Evolutionary conservation across 2,329 filamentous ascomycete genomes (phyloP).

Genomic region (Parafenestella ontariensis): DNA sequence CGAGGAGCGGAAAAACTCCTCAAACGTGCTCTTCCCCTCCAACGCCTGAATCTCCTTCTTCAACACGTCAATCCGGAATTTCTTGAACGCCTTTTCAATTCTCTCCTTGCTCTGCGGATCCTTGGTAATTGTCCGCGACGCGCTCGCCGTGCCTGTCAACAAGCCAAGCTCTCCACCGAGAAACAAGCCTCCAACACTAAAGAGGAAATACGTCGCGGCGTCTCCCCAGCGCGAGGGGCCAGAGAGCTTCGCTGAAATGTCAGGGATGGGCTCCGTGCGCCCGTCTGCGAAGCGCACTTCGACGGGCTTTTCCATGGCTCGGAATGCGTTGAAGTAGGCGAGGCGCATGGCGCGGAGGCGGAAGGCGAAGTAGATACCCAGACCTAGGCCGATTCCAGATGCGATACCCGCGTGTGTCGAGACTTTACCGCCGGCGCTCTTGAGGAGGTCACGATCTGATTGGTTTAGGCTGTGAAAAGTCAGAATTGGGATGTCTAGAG

Average conservation of each 20-base stretch:
- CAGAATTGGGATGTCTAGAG: not conserved
- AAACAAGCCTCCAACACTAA: conserved; percentile 67
- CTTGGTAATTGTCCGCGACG: conserved; percentile 59
- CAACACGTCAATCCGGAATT: conserved; percentile 69
- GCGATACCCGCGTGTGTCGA: conserved; percentile 64
- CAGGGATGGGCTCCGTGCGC: conserved; percentile 66
- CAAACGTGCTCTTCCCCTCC: conserved; percentile 53
- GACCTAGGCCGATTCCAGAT: conserved; percentile 65
- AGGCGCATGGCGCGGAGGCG: conserved; percentile 63
- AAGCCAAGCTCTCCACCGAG: conserved; percentile 70
- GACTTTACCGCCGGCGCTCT: conserved; percentile 63
- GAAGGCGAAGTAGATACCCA: conserved; percentile 63
- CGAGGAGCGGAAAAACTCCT: conserved; percentile 22
- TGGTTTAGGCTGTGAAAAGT: conserved; percentile 51
- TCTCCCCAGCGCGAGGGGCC: conserved; percentile 65
- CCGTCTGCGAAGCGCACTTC: conserved; percentile 69
- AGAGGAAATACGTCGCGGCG: conserved; percentile 68
- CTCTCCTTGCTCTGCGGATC: conserved; percentile 63
- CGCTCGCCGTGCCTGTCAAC: conserved; percentile 63
- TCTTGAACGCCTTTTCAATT: conserved; percentile 69
- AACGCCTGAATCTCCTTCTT: conserved; percentile 64
- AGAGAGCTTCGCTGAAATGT: conserved; percentile 64
- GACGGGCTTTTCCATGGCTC: conserved; percentile 66
- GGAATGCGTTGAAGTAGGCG: conserved; percentile 68
- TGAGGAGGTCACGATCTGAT: conserved; percentile 65